These are phyloP conservation scores for Barbatosphaeria neglecta DNA, from an alignment of 495 filamentous ascomycete genomes.

Conservation along the genomic window DNA sequence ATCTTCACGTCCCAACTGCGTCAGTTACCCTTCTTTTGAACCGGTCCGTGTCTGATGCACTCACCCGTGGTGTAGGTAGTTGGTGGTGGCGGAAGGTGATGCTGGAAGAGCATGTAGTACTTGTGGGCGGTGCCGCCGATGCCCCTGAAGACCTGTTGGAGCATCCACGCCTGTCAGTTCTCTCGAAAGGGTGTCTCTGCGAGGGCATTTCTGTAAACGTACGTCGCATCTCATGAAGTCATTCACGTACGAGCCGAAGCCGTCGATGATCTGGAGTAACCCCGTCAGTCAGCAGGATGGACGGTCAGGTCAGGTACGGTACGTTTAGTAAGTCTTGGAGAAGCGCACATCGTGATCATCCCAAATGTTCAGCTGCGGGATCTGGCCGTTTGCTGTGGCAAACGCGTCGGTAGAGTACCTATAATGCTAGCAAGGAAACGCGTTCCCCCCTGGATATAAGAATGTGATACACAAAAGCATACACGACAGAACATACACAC, in stretches of 20 bases:
- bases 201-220: not conserved
- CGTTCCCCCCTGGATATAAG: too few species aligned
- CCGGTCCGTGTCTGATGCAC: not conserved
- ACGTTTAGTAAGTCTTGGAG: too few species aligned
- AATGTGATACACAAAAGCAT: too few species aligned
- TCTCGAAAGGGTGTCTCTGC: too few species aligned
- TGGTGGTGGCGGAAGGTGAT: conserved; percentile 71
- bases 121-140: conserved; percentile 80
- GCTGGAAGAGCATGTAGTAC: conserved; percentile 92
- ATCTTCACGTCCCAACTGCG: conserved; percentile 10
- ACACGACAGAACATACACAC: too few species aligned
- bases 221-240: conserved; percentile 79
- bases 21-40: too few species aligned
- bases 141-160: conserved; percentile 59
- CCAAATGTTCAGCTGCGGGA: conserved; percentile 91
- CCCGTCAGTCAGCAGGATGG: not conserved
- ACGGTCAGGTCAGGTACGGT: not conserved
- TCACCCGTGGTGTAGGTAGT: conserved; percentile 66
- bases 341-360: conserved; percentile 65
- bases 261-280: conserved; percentile 68
- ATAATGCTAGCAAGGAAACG: too few species aligned
- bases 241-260: conserved; percentile 86
- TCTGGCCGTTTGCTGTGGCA: conserved; percentile 69
- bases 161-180: too few species aligned
- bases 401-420: conserved; percentile 71